Base-by-base conservation (phyloP, 2,329 filamentous ascomycete genomes). In the Dactylonectria macrodidyma region DNA sequence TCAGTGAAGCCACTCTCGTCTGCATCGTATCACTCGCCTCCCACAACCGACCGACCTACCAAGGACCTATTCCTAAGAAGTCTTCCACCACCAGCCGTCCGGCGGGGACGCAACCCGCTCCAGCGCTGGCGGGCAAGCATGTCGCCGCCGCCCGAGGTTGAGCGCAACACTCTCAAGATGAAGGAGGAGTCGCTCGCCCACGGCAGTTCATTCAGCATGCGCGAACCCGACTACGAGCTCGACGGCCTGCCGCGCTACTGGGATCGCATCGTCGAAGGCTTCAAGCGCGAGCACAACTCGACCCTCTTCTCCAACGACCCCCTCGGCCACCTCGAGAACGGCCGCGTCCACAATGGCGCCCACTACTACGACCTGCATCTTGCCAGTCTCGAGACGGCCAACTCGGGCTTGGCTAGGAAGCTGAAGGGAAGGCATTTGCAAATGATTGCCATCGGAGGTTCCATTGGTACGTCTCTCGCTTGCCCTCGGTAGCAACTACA, bases 361-460 rank as follows among this genome's bases (percentile, higher is more conserved):
- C 85, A 88, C 65, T 87, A 87, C 76, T 90, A 86, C 72, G 88
- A 90, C 74, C 71, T 90, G 59, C 85, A 84, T 33, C 81, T 82
- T 73, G 90, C 88, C 55, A 87, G 93, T 77, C 82, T 94, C 71
- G 91, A 95, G 77, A 95, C 94, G 2, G 92, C 93, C 4, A 87
- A 91, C 71, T 92, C 93, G 52, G 90, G 92, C 8, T 86, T 98
- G 58, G 90, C 92, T 58, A 87, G 95, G 76, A 91, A 90, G 79
- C 83, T 97, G 73, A 96, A 97, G 82, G 90, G 91, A 22, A 88
- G 95, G 55, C 95, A 98, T 84, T 79, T 98, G 78, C 95, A 98
- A 84, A 98, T 98, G 95, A 98, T 98, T 85, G 95, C 95, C 14
- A 97, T 98, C 73, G 95, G 95, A 74, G 95, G 95, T 50, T 95